Conservation (phyloP, 495 filamentous ascomycete species). For the Annulohypoxylon bovei region DNA sequence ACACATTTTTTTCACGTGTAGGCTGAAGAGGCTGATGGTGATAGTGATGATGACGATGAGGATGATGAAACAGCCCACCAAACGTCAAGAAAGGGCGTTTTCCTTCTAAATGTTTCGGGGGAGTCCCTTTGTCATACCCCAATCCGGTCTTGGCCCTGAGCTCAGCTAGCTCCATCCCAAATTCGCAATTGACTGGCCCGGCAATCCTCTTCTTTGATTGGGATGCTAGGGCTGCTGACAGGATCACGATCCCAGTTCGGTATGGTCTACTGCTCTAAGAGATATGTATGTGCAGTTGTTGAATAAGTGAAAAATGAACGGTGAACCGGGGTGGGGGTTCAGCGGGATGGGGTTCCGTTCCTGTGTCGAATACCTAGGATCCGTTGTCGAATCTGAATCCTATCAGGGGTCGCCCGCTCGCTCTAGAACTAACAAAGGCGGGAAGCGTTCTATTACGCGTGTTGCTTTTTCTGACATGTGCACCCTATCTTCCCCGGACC, state of each 20-base stretch:
- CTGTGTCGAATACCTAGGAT: background rate
- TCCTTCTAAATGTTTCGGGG: background rate
- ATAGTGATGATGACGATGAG: background rate
- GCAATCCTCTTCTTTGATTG: slow-evolving; percentile 1
- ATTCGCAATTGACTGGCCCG: slow-evolving; percentile 24
- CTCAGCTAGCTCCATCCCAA: background rate
- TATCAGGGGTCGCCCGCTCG: background rate
- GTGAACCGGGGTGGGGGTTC: background rate
- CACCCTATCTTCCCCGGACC: slow-evolving; percentile 6
- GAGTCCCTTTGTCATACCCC: slow-evolving; percentile 1
- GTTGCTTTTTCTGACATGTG: background rate
- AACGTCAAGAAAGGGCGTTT: background rate
- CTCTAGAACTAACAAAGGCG: background rate
- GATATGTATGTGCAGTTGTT: background rate
- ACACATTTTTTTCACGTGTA: background rate
- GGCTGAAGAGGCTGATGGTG: background rate
- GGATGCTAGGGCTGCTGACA: slow-evolving; percentile 17
- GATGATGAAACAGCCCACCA: background rate
- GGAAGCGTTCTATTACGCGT: background rate
- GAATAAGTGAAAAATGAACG: background rate
- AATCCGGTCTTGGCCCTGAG: slow-evolving; percentile 16
- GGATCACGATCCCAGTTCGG: slow-evolving; percentile 26
- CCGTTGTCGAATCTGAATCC: background rate
- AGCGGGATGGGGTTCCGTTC: background rate
- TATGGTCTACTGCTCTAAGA: background rate